These are phyloP conservation scores for Lantana camara DNA, from an alignment of 257 asterid species.

Conservation along the genomic window DNA sequence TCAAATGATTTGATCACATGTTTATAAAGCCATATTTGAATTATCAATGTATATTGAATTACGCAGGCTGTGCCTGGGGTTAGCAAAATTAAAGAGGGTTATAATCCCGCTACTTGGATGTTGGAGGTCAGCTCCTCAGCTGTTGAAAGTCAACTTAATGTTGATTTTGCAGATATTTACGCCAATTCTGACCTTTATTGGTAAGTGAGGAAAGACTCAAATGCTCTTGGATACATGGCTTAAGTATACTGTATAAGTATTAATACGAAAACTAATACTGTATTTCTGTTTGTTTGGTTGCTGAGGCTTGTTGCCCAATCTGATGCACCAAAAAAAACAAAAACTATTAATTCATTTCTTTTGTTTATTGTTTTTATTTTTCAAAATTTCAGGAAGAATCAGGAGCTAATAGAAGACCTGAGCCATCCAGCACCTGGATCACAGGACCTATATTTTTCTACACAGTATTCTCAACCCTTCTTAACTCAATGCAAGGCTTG, in stretches of 20 bases:
- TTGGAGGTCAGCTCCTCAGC: slow-evolving; percentile 54
- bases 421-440: slow-evolving; percentile 50
- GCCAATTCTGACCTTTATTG: slow-evolving; percentile 49
- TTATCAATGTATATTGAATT: background rate
- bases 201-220: slow-evolving; percentile 25
- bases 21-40: no score
- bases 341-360: slow-evolving; percentile 4
- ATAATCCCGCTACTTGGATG: slow-evolving; percentile 81
- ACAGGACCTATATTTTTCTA: slow-evolving; percentile 49
- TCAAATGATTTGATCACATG: background rate
- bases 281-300: no score
- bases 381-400: slow-evolving; percentile 44
- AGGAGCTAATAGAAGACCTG: slow-evolving; percentile 49
- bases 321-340: no score
- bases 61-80: slow-evolving; percentile 57
- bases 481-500: slow-evolving; percentile 61
- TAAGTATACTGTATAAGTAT: background rate
- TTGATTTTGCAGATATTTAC: slow-evolving; percentile 60
- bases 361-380: background rate
- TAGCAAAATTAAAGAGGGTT: slow-evolving; percentile 50
- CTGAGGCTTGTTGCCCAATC: no score
- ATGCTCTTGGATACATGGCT: background rate
- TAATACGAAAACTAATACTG: no score
- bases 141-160: slow-evolving; percentile 48
- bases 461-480: slow-evolving; percentile 55